Conservation (phyloP, 257 asterid species). For the Misopates orontium region DNA sequence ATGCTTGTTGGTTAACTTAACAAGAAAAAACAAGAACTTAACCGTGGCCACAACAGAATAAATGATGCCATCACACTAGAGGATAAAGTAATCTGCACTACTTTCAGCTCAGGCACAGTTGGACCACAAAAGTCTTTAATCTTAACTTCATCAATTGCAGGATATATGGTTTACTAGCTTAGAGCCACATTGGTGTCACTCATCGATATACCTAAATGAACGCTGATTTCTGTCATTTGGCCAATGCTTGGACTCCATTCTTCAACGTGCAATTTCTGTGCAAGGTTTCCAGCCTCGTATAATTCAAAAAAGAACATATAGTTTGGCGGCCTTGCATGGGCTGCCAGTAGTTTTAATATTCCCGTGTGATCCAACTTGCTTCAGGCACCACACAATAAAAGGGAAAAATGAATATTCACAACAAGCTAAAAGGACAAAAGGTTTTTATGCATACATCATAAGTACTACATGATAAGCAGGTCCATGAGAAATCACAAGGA, state of each 20-base stretch:
- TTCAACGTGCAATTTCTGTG: constrained; percentile 76
- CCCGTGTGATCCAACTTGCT: constrained; percentile 91
- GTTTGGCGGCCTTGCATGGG: constrained; percentile 88
- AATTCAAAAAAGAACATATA: constrained; percentile 81
- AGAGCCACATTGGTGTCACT: constrained; percentile 12
- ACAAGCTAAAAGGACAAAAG: constrained; percentile 27
- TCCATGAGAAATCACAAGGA: too few species aligned
- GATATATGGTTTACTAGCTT: neutral
- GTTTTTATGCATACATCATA: neutral
- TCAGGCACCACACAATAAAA: constrained; percentile 34
- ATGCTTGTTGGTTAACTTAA: too few species aligned
- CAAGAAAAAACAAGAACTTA: neutral
- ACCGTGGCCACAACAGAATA: constrained; percentile 10
- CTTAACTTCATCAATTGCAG: neutral
- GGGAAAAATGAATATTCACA: neutral
- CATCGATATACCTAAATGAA: constrained; percentile 55
- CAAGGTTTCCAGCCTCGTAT: constrained; percentile 69
- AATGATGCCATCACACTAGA: constrained; percentile 11
- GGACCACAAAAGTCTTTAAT: constrained; percentile 2
- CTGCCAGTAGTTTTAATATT: constrained; percentile 75
- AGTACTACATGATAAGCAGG: neutral
- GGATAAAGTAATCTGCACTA: constrained; percentile 11
- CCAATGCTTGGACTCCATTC: constrained; percentile 66
- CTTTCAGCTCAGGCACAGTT: neutral
- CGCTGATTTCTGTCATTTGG: constrained; percentile 51